A percentile compares a stretch with the other conserved stretches of the same genome.
These are phyloP conservation scores for Amaranthus cruentus DNA, from an alignment of 148 eudicot genomes.

Conservation along the genomic window DNA sequence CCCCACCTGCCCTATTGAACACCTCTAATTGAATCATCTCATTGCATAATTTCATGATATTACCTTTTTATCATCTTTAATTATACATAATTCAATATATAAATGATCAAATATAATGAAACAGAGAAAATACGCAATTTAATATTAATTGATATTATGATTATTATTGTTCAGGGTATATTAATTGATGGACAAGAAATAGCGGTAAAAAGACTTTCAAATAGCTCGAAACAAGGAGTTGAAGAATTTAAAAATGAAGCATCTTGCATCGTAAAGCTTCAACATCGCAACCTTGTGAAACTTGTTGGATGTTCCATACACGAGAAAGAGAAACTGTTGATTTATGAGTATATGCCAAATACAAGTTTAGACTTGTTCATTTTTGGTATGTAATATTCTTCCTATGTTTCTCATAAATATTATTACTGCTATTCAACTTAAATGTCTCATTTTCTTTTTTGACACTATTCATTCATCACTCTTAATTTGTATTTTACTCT, in stretches of 20 bases:
- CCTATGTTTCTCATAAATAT: too few species aligned
- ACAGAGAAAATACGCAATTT: too few species aligned
- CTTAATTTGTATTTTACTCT: too few species aligned
- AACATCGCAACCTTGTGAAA: conserved; percentile 32
- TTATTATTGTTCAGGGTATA: conserved; percentile 13
- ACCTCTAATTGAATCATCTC: too few species aligned
- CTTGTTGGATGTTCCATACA: conserved; percentile 28
- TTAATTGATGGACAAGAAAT: conserved; percentile 20
- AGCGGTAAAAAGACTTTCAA: conserved; percentile 34
- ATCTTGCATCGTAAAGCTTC: conserved; percentile 23
- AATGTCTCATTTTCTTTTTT: too few species aligned
- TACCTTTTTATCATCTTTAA: too few species aligned
- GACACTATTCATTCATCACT: too few species aligned
- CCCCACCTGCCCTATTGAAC: too few species aligned
- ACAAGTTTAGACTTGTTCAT: conserved; percentile 24
- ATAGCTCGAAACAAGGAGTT: conserved; percentile 21
- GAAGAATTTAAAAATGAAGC: conserved; percentile 34
- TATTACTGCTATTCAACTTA: too few species aligned
- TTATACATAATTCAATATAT: too few species aligned
- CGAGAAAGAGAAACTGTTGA: conserved; percentile 27
- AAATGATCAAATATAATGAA: too few species aligned
- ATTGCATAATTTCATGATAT: too few species aligned
- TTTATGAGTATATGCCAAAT: conserved; percentile 32
- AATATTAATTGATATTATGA: not conserved
- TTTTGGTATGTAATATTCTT: conserved; percentile 13